These are phyloP conservation scores for Leucosporidium scottii DNA, from an alignment of 768 basidiomycete genomes.

Conservation along the genomic window DNA sequence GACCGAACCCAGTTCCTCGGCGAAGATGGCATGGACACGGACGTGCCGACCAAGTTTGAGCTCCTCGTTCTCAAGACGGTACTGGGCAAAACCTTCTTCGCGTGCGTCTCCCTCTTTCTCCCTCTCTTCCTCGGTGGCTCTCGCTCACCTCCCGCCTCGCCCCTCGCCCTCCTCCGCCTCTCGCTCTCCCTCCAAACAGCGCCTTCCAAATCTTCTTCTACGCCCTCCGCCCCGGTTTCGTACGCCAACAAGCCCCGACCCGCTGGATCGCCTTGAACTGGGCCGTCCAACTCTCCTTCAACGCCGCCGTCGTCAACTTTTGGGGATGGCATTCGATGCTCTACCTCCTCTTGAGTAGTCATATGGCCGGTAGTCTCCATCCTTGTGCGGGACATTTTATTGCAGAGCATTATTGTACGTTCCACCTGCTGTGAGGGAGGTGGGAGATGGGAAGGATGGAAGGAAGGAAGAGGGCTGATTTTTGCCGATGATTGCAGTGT, in stretches of 20 bases:
- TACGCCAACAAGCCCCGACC: constrained; percentile 72
- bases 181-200: constrained; percentile 44
- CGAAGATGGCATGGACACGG: constrained; percentile 92
- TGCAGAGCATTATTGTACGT: constrained; percentile 71
- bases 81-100: constrained; percentile 95
- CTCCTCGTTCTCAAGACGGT: constrained; percentile 85
- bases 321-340: constrained; percentile 49
- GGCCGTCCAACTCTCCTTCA: constrained; percentile 59
- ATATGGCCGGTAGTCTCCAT: constrained; percentile 93
- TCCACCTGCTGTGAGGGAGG: too few species aligned
- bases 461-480: too few species aligned
- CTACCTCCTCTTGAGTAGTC: constrained; percentile 80
- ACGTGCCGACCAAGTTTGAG: constrained; percentile 81
- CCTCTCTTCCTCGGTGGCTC: background rate
- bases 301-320: constrained; percentile 53
- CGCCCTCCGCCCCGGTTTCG: constrained; percentile 87
- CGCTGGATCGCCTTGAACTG: constrained; percentile 81
- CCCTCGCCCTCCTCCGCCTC: background rate
- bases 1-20: constrained; percentile 58
- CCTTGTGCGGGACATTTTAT: constrained; percentile 97
- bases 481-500: constrained; percentile 46
- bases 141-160: too few species aligned
- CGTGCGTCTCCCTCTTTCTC: constrained; percentile 51
- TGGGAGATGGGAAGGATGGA: too few species aligned
- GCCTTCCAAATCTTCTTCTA: constrained; percentile 99